Evolutionary conservation across 2,329 filamentous ascomycete species (phyloP).

Genomic region (Penicillium sp.): DNA sequence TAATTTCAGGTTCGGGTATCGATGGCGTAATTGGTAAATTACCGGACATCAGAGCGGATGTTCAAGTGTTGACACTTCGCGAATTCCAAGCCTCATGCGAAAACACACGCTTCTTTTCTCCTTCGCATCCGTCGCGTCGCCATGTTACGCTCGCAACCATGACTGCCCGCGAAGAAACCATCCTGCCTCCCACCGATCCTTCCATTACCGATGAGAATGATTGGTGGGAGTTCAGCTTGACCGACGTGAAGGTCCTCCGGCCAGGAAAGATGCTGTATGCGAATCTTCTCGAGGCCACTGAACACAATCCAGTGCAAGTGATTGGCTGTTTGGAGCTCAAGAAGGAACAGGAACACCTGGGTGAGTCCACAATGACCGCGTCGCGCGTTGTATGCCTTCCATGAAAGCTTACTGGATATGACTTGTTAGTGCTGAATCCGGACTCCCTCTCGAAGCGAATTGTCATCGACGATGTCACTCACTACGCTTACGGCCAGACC

Average conservation of each 20-base stretch:
- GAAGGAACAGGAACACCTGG: conserved; percentile 40
- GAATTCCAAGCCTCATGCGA: conserved; percentile 11
- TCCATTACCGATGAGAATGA: conserved; percentile 48
- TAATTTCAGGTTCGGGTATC: conserved; percentile 2
- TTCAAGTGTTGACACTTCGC: conserved; percentile 10
- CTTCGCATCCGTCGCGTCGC: conserved; percentile 2
- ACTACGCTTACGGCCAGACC: conserved; percentile 47
- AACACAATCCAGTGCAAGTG: conserved; percentile 51
- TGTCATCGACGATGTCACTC: conserved; percentile 45
- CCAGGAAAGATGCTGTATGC: conserved; percentile 47
- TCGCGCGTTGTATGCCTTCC: too few species aligned
- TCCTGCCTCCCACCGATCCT: conserved; percentile 42
- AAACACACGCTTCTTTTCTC: conserved; percentile 2
- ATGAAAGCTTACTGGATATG: too few species aligned
- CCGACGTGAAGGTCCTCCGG: conserved; percentile 49
- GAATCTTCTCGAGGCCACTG: conserved; percentile 52
- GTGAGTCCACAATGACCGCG: conserved; percentile 26
- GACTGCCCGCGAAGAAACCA: conserved; percentile 43
- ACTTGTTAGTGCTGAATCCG: conserved; percentile 33
- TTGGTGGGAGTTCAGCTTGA: conserved; percentile 56
- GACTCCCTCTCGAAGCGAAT: conserved; percentile 41
- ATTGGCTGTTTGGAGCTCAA: conserved; percentile 48
- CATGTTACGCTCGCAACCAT: conserved; percentile 31
- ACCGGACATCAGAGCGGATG: conserved; percentile 9
- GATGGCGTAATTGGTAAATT: conserved; percentile 19